Base-by-base conservation (phyloP, 2,329 filamentous ascomycete species). In the Alternaria postmessia region DNA sequence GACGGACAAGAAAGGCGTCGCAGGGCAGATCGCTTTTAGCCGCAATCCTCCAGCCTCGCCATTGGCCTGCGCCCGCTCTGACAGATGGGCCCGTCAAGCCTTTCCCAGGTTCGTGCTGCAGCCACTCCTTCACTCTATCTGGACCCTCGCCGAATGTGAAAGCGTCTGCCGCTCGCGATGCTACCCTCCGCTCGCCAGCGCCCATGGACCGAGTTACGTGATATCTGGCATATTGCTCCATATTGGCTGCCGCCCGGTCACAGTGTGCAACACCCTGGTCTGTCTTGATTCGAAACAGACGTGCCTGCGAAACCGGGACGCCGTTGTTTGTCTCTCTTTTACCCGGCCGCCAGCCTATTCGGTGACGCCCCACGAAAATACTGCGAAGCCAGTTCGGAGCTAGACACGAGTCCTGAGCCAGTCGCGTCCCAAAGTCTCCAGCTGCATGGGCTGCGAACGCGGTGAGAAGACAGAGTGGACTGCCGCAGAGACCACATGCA, bases 221-320 rank as follows among this genome's bases (percentile, higher is more conserved):
- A 68, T 72, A 72, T 75, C 64, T 73, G 69, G 61, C 67, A 66
- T 65, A 73, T 73, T 75, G 65, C 70, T 66, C 73, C 67, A 75
- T 74, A 75, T 75, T 73, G 70, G 58, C 57, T 64, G 58, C 65
- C 49, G 65, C 57, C 64, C 57, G 67, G 65, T 65, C 68, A 72
- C 71, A 71, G 63, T 69, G 73, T 77, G 71, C 71, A 60, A 76
- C 72, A 62, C 59, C 64, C 68, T 57, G 60, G 62, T 44, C 61
- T 47, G 48, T 57, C 59, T 47, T 69, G 71, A 71, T 75, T 74
- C 70, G 69, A 75, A 73, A 72, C 71, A 62, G 62, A 60, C 52
- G 66, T 70, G 51, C 62, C 66, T 73, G 72, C 71, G 69, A 71
- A 72, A 75, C 73, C 67, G 62, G 63, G 64, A 58, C 62, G 66